Percentiles rank a stretch among this genome's conserved stretches.
Conservation (phyloP, 2,329 filamentous ascomycete species). For the Conoideocrella luteorostrata region DNA sequence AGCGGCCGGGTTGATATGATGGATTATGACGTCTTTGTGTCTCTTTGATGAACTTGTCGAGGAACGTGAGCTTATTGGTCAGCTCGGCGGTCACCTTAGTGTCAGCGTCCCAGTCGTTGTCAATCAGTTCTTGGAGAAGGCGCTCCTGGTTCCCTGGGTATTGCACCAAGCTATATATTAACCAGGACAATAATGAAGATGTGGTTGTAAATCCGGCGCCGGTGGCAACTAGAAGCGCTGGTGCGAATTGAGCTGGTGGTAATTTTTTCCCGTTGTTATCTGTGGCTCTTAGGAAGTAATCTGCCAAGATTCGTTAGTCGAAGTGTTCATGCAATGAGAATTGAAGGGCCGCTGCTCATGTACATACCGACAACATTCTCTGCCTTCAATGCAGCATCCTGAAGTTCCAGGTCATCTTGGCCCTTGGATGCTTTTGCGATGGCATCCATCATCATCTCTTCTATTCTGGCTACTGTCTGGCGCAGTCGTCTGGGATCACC, state of each 20-base stretch:
- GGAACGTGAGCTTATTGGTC: constrained; percentile 40
- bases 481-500: constrained; percentile 44
- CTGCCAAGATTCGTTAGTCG: constrained; percentile 20
- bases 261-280: constrained; percentile 50
- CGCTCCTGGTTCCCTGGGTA: constrained; percentile 51
- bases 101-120: constrained; percentile 36
- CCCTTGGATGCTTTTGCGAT: constrained; percentile 32
- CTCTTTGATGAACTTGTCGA: constrained; percentile 56
- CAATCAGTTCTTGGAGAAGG: constrained; percentile 51
- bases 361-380: constrained; percentile 28
- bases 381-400: constrained; percentile 44
- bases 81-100: constrained; percentile 32
- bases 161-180: constrained; percentile 44
- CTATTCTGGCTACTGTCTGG: constrained; percentile 16
- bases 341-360: too few relatives aligned
- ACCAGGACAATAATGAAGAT: constrained; percentile 51
- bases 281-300: constrained; percentile 47
- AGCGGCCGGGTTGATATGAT: constrained; percentile 54
- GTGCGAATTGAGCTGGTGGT: constrained; percentile 25
- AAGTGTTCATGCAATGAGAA: too few relatives aligned
- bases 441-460: constrained; percentile 31
- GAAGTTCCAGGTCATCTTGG: constrained; percentile 32
- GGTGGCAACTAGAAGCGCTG: constrained; percentile 41
- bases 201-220: constrained; percentile 57
- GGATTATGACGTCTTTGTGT: constrained; percentile 54